Conservation (phyloP, 2,329 filamentous ascomycete genomes). For the Pyrenochaeta sp. region DNA sequence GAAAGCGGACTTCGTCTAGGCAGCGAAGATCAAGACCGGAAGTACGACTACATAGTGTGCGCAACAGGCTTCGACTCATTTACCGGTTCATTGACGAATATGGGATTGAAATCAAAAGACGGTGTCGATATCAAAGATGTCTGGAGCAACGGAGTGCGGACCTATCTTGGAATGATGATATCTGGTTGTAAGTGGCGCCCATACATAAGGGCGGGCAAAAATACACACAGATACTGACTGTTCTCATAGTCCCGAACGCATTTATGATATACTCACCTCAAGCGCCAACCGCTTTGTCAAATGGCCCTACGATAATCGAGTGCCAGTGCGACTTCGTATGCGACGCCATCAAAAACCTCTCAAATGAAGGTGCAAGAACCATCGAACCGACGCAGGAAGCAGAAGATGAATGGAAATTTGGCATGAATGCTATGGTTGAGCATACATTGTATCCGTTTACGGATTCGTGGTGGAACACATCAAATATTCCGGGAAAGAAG, state of each 20-base stretch:
- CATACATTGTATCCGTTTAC: not conserved
- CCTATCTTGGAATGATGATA: constrained; percentile 51
- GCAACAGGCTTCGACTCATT: constrained; percentile 48
- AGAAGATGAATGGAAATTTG: not conserved
- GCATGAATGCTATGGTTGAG: not conserved
- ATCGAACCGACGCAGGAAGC: not conserved
- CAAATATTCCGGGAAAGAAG: not conserved
- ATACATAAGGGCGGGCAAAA: too few relatives aligned
- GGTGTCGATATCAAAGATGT: constrained; percentile 43
- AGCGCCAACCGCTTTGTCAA: constrained; percentile 55
- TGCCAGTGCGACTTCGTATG: not conserved
- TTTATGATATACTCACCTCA: constrained; percentile 54
- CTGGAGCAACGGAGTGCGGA: constrained; percentile 49
- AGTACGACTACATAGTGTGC: constrained; percentile 58
- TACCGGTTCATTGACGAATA: constrained; percentile 36
- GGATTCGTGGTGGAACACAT: not conserved
- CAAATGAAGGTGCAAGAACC: not conserved
- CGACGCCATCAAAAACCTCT: not conserved
- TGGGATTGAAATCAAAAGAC: constrained; percentile 41
- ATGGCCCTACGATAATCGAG: constrained; percentile 52
- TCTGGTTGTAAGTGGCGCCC: constrained; percentile 30
- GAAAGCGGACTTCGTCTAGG: constrained; percentile 59
- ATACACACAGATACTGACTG: too few relatives aligned
- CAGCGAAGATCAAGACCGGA: constrained; percentile 57
- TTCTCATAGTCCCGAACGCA: constrained; percentile 39